Conservation (phyloP, 129 eudicot species). For the Smallanthus sonchifolius region DNA sequence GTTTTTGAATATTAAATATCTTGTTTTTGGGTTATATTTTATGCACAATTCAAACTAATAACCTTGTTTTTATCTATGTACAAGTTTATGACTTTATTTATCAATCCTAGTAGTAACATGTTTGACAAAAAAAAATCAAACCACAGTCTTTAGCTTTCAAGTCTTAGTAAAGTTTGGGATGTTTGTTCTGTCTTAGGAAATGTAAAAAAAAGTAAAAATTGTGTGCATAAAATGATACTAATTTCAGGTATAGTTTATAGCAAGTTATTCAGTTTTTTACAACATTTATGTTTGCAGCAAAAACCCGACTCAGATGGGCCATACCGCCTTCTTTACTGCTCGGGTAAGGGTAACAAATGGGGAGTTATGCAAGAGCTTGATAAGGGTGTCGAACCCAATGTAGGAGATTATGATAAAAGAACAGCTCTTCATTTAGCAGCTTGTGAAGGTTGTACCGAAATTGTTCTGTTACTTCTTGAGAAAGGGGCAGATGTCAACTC, state of each 20-base stretch:
- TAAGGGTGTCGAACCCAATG: constrained; percentile 57
- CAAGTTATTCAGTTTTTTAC: background rate
- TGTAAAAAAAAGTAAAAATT: background rate
- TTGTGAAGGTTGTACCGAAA: constrained; percentile 66
- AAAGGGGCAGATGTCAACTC: constrained; percentile 68
- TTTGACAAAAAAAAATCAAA: background rate
- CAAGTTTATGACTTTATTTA: background rate
- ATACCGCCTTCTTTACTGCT: constrained; percentile 53
- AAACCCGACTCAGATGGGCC: constrained; percentile 45
- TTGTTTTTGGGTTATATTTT: background rate
- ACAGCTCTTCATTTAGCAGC: constrained; percentile 82
- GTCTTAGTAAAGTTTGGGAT: background rate
- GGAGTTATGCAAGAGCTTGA: constrained; percentile 64
- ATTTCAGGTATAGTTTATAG: background rate
- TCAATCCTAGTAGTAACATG: background rate
- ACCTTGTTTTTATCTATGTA: background rate
- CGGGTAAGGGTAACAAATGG: constrained; percentile 72
- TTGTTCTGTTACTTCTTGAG: constrained; percentile 51
- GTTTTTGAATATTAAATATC: background rate
- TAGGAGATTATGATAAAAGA: constrained; percentile 64
- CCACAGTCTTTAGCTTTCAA: background rate
- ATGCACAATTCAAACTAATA: background rate
- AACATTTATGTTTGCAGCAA: background rate
- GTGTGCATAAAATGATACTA: background rate
- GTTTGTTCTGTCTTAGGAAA: background rate